Conservation (phyloP, 2,329 filamentous ascomycete genomes). For the Cylindrodendrum hubeiense region DNA sequence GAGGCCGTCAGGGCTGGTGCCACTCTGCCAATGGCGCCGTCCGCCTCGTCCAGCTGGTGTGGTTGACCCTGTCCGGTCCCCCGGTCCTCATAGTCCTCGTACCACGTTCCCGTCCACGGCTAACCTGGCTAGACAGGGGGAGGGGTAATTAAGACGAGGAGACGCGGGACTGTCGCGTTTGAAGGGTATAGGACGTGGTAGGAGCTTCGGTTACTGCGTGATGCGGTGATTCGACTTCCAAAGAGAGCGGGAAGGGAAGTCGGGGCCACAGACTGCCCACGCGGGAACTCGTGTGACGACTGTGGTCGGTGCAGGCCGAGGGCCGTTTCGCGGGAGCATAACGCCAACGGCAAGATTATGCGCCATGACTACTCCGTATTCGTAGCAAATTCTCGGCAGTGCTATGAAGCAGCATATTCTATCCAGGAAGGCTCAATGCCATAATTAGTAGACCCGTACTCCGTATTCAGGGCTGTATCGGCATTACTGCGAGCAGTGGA, state of each 20-base stretch:
- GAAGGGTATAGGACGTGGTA: not conserved
- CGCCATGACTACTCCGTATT: slow-evolving; percentile 8
- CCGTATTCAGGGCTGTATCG: not conserved
- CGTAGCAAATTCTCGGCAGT: not conserved
- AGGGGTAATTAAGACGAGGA: slow-evolving; percentile 20
- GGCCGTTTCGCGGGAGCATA: slow-evolving; percentile 15
- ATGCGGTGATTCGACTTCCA: slow-evolving; percentile 13
- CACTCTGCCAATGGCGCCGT: slow-evolving; percentile 30
- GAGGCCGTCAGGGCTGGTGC: slow-evolving; percentile 19
- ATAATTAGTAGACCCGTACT: not conserved
- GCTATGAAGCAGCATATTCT: slow-evolving; percentile 3
- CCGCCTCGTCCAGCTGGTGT: slow-evolving; percentile 35
- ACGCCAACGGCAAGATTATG: slow-evolving; percentile 4
- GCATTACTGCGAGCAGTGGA: slow-evolving; percentile 9
- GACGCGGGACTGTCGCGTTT: slow-evolving; percentile 13
- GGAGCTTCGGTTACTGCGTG: not conserved
- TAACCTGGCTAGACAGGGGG: slow-evolving; percentile 35
- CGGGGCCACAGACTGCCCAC: slow-evolving; percentile 10
- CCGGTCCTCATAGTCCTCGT: slow-evolving; percentile 10
- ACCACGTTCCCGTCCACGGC: slow-evolving; percentile 28
- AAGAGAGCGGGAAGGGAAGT: not conserved
- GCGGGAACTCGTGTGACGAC: slow-evolving; percentile 23
- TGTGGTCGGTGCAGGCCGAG: slow-evolving; percentile 10
- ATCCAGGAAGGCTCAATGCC: not conserved
- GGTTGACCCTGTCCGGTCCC: slow-evolving; percentile 7